Evolutionary conservation across 345 rosid species (phyloP), one percentile per base, ranked within the genome.

Genomic region (Luvunga scandens): DNA sequence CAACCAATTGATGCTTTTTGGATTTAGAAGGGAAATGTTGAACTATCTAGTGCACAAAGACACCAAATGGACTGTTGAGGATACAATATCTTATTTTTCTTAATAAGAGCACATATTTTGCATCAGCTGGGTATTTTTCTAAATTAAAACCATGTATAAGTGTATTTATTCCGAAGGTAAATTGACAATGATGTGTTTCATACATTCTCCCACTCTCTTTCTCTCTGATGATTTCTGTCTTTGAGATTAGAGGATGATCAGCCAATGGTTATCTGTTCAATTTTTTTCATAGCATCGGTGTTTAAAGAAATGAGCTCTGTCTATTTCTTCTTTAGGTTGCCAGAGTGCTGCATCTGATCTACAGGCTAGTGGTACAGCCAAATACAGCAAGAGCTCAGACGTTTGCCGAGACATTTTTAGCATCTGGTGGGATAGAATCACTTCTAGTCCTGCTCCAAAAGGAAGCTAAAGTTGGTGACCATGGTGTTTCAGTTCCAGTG

Each of bases 371-470:
- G 66, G 92, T 97, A 50, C 99, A 97, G 79, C 99, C 99, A 83
- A 97, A 94, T 83, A 85, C 92, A 66, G 63, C 91, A 74, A 89
- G 92, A 90, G 95, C 99, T 83, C 81, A 85, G 71, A 80, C 80
- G 68, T 94, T 94, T 89, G 90, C 97, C 0, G 95, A 89, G 84
- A 92, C 90, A 78, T 94, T 94, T 83, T 85, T 97, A 79, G 80
- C 84, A 82, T 87, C 91, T 63, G 99, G 97, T 82, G 99, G 99
- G 69, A 85, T 94, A 85, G 99, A 97, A 85, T 91, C 95, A 33
- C 98, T 97, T 87, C 98, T 97, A 82, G 98, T 97, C 76, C 85
- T 97, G 81, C 89, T 97, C 83, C 99, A 97, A 77, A 87, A 90
- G 76, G 98, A 97, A 91, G 98, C 93, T 75, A 94, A 93, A 87